phyloP scores from a whole-genome alignment of 805 yeast genomes.

The Tetrapisispora iriomotensis region DNA sequence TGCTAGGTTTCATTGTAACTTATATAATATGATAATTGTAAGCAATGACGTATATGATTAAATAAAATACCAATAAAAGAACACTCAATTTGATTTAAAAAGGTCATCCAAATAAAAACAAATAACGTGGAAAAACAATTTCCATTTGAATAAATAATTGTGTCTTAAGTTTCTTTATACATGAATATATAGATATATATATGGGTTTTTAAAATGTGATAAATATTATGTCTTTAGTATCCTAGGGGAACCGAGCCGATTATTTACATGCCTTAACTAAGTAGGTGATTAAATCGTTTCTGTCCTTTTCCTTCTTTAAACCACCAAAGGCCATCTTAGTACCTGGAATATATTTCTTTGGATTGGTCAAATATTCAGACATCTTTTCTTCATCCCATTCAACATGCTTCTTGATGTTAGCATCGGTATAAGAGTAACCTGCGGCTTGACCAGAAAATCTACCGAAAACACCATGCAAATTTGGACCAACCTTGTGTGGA shows the following conservation, averaged over 20 bases:
- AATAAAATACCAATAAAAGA: neutral
- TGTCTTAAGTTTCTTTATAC: neutral
- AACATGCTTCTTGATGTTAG: slow-evolving; percentile 94
- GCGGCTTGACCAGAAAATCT: slow-evolving; percentile 86
- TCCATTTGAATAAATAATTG: neutral
- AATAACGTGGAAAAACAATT: neutral
- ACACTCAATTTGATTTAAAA: neutral
- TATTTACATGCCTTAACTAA: slow-evolving; percentile 47
- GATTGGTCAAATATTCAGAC: slow-evolving; percentile 95
- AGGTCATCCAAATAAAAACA: too few species aligned
- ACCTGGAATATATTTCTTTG: slow-evolving; percentile 99
- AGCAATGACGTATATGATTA: neutral
- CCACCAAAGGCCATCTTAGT: slow-evolving; percentile 99
- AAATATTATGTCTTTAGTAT: neutral
- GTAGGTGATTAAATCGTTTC: slow-evolving; percentile 93
- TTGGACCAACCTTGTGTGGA: slow-evolving; percentile 98
- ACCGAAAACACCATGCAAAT: slow-evolving; percentile 89
- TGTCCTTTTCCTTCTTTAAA: slow-evolving; percentile 97
- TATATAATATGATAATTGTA: neutral
- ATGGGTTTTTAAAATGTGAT: neutral
- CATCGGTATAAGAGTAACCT: slow-evolving; percentile 95
- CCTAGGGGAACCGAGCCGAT: slow-evolving; percentile 4
- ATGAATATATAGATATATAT: slow-evolving; percentile 2
- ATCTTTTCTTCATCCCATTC: slow-evolving; percentile 78
- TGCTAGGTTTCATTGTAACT: neutral